These are phyloP conservation scores for Plantago major DNA, from an alignment of 257 asterid species.

Conservation along the genomic window DNA sequence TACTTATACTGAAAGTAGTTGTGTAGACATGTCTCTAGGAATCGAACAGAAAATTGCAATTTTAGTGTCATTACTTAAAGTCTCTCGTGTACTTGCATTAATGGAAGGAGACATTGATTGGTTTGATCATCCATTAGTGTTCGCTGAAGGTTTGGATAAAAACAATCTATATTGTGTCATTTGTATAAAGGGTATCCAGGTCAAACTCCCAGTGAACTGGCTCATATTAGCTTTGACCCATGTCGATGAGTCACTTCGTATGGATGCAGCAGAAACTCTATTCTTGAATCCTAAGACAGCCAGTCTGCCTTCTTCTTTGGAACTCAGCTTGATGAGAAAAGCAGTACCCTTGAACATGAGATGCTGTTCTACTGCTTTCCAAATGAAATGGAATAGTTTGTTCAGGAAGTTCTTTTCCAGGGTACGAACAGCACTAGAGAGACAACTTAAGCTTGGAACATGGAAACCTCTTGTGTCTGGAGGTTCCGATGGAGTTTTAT, in stretches of 20 bases:
- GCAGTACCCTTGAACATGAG: constrained; percentile 97
- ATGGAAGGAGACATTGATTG: constrained; percentile 94
- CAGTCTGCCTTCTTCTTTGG: constrained; percentile 82
- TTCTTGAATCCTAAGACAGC: constrained; percentile 87
- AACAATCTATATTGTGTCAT: constrained; percentile 40
- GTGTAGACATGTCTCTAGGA: constrained; percentile 34
- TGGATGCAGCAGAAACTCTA: constrained; percentile 92
- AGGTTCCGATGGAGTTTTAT: constrained; percentile 30
- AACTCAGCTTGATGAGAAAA: constrained; percentile 73
- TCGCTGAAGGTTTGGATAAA: constrained; percentile 38
- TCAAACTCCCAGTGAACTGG: constrained; percentile 75
- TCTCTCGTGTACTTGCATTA: constrained; percentile 76
- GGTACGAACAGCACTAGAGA: constrained; percentile 84
- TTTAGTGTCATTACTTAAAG: constrained; percentile 85
- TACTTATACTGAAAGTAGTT: constrained; percentile 36
- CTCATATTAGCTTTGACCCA: constrained; percentile 75
- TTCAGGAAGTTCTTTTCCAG: constrained; percentile 89
- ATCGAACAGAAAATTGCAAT: constrained; percentile 73
- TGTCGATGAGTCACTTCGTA: constrained; percentile 84
- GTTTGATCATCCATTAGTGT: constrained; percentile 35
- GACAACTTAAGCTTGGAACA: constrained; percentile 64
- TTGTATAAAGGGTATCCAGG: constrained; percentile 55
- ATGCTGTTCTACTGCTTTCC: constrained; percentile 87
- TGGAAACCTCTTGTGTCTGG: constrained; percentile 57
- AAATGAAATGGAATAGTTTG: constrained; percentile 97